Base-by-base conservation (phyloP, 2,329 filamentous ascomycete species). In the Sphaerostilbella broomeana region DNA sequence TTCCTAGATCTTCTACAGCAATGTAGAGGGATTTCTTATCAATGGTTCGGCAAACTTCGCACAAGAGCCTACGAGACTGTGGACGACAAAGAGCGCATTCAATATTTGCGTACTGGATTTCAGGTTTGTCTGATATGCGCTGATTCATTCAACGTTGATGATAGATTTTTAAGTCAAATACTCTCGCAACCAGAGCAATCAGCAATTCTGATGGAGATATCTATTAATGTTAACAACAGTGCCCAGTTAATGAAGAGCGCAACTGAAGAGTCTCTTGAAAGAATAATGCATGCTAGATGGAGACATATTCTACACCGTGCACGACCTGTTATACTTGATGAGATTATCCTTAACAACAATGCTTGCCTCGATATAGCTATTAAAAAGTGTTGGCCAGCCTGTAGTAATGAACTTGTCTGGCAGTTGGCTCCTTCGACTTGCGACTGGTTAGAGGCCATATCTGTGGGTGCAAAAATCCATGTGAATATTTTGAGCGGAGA, bases 401-500 rank as follows among this genome's bases (percentile, higher is more conserved):
- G 51, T 29, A n/a, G 15, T 2, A 19, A 26, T 1, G 19, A 21
- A 1, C 4, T n/a, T 0, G 3, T 3, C 5, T 53, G 48, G 51
- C 6, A 4, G 3, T 0, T 48, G 0, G 18, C 21, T 1, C 26
- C 39, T 3, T 21, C 29, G 4, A 46, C 43, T 7, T 41, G 31
- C 12, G 28, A 50, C 3, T 52, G 50, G 50, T 25, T 42, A 6
- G 27, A 47, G 10, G 46, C 47, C 7, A 26, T 3, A 0, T 44
- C 32, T 11, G 24, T 19, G 3, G 17, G 46, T 4, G 45, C 57
- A 15, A 7, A 21, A 4, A 60, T 72, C 3, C 63, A 70, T 19
- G 69, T 67, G 45, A 73, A 74, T 43, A 38, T 75, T 1, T 46
- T 79, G 3, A 69, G 61, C 1, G 73, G 69, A 0, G 57, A 67